Conservation (phyloP, 2,329 filamentous ascomycete genomes). For the Fusarium virguliforme region DNA sequence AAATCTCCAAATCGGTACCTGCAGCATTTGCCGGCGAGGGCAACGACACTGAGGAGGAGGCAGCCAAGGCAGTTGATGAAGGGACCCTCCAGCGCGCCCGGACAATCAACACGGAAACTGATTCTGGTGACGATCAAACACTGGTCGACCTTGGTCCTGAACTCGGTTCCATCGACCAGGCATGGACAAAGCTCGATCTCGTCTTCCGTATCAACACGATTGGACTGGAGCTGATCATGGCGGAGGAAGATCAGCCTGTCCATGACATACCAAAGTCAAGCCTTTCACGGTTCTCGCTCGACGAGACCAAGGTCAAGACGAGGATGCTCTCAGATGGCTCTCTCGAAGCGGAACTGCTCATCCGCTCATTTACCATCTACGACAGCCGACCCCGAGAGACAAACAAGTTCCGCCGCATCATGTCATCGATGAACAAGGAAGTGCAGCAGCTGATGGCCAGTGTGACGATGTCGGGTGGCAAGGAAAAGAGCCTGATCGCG, state of each 20-base stretch:
- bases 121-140: slow-evolving; percentile 57
- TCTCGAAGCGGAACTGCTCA: slow-evolving; percentile 91
- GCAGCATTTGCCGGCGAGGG: slow-evolving; percentile 81
- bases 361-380: slow-evolving; percentile 94
- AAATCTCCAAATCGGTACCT: slow-evolving; percentile 89
- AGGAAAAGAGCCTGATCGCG: slow-evolving; percentile 86
- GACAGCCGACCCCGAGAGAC: slow-evolving; percentile 91
- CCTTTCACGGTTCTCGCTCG: slow-evolving; percentile 93
- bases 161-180: slow-evolving; percentile 76
- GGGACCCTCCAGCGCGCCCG: slow-evolving; percentile 66
- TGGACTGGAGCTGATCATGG: slow-evolving; percentile 88
- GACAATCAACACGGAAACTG: slow-evolving; percentile 57
- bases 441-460: slow-evolving; percentile 99
- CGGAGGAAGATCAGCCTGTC: slow-evolving; percentile 82
- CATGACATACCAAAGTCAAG: slow-evolving; percentile 84
- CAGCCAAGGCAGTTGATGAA: slow-evolving; percentile 80
- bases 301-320: slow-evolving; percentile 92
- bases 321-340: slow-evolving; percentile 94
- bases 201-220: slow-evolving; percentile 91
- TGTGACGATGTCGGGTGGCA: slow-evolving; percentile 89
- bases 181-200: slow-evolving; percentile 94
- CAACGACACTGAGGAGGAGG: slow-evolving; percentile 81
- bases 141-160: slow-evolving; percentile 77
- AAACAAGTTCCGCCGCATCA: slow-evolving; percentile 98
- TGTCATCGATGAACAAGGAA: slow-evolving; percentile 95